A percentile compares a stretch with the other conserved stretches of the same genome.
Conservation (phyloP, 2,329 filamentous ascomycete genomes). For the Setomelanomma holmii region DNA sequence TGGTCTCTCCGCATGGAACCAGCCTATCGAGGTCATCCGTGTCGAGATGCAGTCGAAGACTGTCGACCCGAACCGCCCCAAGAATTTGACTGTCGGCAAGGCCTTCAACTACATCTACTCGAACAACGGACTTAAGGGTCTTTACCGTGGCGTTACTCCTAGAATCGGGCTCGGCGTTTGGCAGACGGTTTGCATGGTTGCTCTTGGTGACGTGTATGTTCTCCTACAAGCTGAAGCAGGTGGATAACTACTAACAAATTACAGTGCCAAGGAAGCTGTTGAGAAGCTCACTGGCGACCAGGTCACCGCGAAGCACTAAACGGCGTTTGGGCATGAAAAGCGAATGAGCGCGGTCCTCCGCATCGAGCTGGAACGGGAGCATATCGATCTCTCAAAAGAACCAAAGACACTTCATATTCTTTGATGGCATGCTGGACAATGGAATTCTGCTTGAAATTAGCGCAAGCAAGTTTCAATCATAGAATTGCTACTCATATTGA, state of each 20-base stretch:
- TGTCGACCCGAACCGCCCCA: conserved; percentile 94
- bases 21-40: conserved; percentile 99
- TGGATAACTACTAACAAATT: conserved; percentile 27
- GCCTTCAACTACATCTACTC: conserved; percentile 84
- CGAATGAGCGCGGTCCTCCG: neutral
- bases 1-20: conserved; percentile 97
- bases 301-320: conserved; percentile 71
- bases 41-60: conserved; percentile 99
- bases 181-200: conserved; percentile 99
- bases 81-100: conserved; percentile 97
- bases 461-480: neutral
- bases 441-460: neutral
- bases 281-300: conserved; percentile 69
- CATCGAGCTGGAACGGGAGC: neutral
- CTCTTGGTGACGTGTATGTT: conserved; percentile 93
- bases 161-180: conserved; percentile 95
- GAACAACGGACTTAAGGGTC: conserved; percentile 84
- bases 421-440: neutral
- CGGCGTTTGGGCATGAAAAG: conserved; percentile 24
- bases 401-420: neutral
- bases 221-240: conserved; percentile 1
- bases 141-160: conserved; percentile 95
- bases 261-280: conserved; percentile 69
- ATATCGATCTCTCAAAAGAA: neutral
- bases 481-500: neutral